Evolutionary conservation across 441 rosid species (phyloP).

Genomic region (Populus trichocarpa): DNA sequence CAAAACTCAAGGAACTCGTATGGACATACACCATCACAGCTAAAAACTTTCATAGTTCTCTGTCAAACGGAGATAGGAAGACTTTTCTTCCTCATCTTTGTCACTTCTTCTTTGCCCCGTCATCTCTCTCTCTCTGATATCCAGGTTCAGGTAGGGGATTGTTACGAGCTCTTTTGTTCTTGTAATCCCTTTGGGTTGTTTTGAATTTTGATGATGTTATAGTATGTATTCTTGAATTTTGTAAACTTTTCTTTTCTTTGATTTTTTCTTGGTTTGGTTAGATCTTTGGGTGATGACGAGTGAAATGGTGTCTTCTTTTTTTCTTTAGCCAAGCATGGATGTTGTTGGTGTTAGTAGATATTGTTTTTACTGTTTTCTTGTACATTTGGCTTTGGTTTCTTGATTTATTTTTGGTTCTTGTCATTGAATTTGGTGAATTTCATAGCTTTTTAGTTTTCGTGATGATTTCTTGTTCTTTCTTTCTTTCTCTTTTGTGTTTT

Average conservation of each 20-base stretch:
- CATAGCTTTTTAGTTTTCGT: background rate
- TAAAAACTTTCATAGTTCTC: background rate
- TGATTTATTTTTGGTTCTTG: background rate
- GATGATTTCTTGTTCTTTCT: background rate
- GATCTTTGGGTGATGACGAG: background rate
- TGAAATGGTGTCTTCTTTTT: background rate
- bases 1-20: conserved; percentile 16
- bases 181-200: no score
- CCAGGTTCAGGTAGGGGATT: conserved; percentile 23
- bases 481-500: background rate
- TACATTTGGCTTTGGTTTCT: background rate
- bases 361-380: background rate
- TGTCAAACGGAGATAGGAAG: background rate
- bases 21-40: background rate
- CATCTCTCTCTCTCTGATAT: background rate
- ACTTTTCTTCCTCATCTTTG: conserved; percentile 10
- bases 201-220: background rate
- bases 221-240: background rate
- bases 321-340: background rate
- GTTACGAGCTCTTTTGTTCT: background rate
- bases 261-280: background rate
- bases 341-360: background rate
- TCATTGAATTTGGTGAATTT: background rate
- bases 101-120: background rate
- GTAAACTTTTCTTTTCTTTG: background rate